Base-by-base conservation (phyloP, 257 asterid species). In the Ocimum tenuiflorum region DNA sequence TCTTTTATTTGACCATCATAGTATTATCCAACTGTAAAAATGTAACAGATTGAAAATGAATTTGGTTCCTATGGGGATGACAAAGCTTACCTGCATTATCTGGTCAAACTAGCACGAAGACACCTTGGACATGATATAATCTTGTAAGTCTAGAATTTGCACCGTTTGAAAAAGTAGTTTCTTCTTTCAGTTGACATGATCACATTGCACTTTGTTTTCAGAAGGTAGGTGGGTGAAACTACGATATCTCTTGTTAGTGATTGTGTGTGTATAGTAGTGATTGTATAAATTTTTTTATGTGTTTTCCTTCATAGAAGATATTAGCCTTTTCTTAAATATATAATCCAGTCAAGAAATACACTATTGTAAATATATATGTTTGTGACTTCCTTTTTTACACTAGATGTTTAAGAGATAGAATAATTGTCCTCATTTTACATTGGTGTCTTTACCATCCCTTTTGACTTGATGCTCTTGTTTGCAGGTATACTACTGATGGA, bases 401-500 rank as follows among this genome's bases (percentile, higher is more conserved):
- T 45, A 10, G 58, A 54, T 22, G 58, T 18, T 12, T 27, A 31
- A 60, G 59, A 56, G 18, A 65, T 15, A 36, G 14, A 15, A 22
- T 23, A 31, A 35, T 39, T 61, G 49, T 63, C 52, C 48, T 46
- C 27, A 55, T 74, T 48, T 51, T 58, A 41, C 57, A 33, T 42
- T 62, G 15, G 17, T 17, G 47, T 36, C 39, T 12, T 31, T 53
- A 45, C 20, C 43, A 3, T 69, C 62, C 56, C 33, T 23, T 70
- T 69, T 57, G 55, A 41, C 46, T 57, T 11, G 62, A 31, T 53
- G 53, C 55, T 65, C 74, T 68, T 38, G n/a, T 60, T 73, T 81
- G 69, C 82, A 92, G 99, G 87, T 92, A 89, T 59, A 92, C 97
- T 3, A 92, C 99, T 41, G 97, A 92, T 78, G 99, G 97, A 49